Conservation (phyloP, 805 yeast genomes). For the Cyberlindnera japonica region DNA sequence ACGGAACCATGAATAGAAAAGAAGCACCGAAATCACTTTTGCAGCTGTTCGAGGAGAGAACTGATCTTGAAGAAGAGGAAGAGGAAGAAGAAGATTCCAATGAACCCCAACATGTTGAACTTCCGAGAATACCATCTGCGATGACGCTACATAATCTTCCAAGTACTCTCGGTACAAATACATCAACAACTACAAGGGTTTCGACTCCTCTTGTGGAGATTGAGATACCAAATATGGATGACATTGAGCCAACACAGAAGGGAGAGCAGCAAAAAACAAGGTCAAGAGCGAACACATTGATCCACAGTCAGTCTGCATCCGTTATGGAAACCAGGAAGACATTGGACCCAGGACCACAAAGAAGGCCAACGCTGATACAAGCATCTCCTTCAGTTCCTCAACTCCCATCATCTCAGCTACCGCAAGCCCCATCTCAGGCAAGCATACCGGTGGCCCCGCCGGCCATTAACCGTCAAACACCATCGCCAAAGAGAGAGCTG, state of each 20-base stretch:
- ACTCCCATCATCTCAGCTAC: neutral
- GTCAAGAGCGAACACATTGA: constrained; percentile 30
- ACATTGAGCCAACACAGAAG: constrained; percentile 25
- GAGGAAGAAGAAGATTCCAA: constrained; percentile 9
- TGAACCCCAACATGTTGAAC: constrained; percentile 9
- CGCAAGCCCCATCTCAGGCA: constrained; percentile 1
- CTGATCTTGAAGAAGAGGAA: constrained; percentile 29
- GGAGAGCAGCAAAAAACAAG: constrained; percentile 21
- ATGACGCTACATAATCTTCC: constrained; percentile 18
- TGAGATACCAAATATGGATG: constrained; percentile 70
- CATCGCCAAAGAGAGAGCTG: constrained; percentile 42
- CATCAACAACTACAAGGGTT: constrained; percentile 28
- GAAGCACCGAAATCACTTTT: constrained; percentile 72
- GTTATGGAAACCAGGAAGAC: constrained; percentile 21
- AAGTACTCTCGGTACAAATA: constrained; percentile 9
- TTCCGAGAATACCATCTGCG: constrained; percentile 23
- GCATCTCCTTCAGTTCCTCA: neutral
- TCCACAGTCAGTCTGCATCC: constrained; percentile 22
- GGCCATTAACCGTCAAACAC: constrained; percentile 33
- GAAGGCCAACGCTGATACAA: constrained; percentile 25
- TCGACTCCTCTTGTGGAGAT: constrained; percentile 58
- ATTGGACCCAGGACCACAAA: constrained; percentile 18
- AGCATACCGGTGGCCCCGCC: constrained; percentile 15
- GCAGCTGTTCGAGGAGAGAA: constrained; percentile 60
- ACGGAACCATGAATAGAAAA: constrained; percentile 31